These are phyloP conservation scores for Cystobasidium onofrii DNA, from an alignment of 768 basidiomycete genomes.

Conservation along the genomic window DNA sequence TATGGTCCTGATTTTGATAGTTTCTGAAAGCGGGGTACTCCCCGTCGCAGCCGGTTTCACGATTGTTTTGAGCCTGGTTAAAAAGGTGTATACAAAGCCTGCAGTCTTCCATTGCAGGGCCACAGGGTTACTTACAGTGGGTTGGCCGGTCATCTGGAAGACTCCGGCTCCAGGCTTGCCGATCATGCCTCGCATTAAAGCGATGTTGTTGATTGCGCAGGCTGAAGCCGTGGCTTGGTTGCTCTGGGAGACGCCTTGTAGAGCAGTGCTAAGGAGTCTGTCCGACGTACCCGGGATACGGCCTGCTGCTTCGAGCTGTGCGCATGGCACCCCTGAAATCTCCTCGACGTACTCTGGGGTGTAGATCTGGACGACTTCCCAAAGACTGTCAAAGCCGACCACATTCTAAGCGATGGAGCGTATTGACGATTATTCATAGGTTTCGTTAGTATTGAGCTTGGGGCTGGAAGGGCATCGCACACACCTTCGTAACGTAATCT, in stretches of 20 bases:
- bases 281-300: constrained; percentile 34
- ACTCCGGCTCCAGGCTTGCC: constrained; percentile 36
- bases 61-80: constrained; percentile 37
- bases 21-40: constrained; percentile 40
- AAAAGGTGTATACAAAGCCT: too few species aligned
- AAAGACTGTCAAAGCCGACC: constrained; percentile 36
- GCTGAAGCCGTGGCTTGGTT: constrained; percentile 39
- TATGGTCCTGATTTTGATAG: not conserved
- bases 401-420: constrained; percentile 34
- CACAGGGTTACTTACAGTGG: constrained; percentile 7
- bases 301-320: constrained; percentile 32
- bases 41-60: constrained; percentile 39
- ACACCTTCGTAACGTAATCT: constrained; percentile 27
- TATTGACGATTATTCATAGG: too few species aligned
- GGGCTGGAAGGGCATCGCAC: too few species aligned
- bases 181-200: constrained; percentile 36
- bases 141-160: constrained; percentile 39
- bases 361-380: constrained; percentile 34
- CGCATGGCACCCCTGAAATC: constrained; percentile 34
- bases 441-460: too few species aligned
- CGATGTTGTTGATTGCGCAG: constrained; percentile 39
- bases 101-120: too few species aligned
- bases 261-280: constrained; percentile 34
- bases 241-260: constrained; percentile 40
- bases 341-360: constrained; percentile 35